Base-by-base conservation (phyloP, 1,284 basidiomycete species). In the Papiliotrema terrestris region DNA sequence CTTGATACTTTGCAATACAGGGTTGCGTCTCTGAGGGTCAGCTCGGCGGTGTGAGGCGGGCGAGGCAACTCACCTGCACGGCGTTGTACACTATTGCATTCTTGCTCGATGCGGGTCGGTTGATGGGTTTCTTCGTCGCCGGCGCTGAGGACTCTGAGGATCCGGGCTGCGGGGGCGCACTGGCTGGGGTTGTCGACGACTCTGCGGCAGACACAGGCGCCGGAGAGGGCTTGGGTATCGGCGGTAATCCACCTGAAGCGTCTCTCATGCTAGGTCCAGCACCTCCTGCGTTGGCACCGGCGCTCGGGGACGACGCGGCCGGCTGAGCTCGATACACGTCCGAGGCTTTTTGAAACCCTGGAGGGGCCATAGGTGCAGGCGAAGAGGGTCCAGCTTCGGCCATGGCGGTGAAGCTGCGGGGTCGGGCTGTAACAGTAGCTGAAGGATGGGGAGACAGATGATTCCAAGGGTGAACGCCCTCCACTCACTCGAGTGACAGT, bases 1-100 rank as follows among this genome's bases (percentile, higher is more conserved):
- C 57, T 86, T 83, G 51, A 98, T 88, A 58, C 83, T 83, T 59
- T 88, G 84, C 8, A 98, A 81, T 8, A 98, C 78, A 0, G 91
- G 91, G 66, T 99, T 99, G 17, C 89, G 84, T 62, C 91, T 82
- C 88, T 96, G 66, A 50, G 6, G n/a, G 11, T 51, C 42, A 47
- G 39, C 45, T 51, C 14, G 39, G 20, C 25, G n/a, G 25, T 20
- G 32, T 36, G n/a, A n/a, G n/a, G n/a, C n/a, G n/a, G n/a, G n/a
- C 39, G 4, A 15, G 13, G 29, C 19, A 13, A 59, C 84, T 51
- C 60, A 83, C 83, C 75, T 85, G 84, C 47, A 82, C 80, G 6
- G 81, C 73, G 52, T 81, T 91, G 55, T 93, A 81, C 32, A 93
- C 80, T 55, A 94, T 88, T 53, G 89, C 71, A 50, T 72, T 73